Conservation (phyloP, 2,329 filamentous ascomycete species). For the Helotiales sp. region DNA sequence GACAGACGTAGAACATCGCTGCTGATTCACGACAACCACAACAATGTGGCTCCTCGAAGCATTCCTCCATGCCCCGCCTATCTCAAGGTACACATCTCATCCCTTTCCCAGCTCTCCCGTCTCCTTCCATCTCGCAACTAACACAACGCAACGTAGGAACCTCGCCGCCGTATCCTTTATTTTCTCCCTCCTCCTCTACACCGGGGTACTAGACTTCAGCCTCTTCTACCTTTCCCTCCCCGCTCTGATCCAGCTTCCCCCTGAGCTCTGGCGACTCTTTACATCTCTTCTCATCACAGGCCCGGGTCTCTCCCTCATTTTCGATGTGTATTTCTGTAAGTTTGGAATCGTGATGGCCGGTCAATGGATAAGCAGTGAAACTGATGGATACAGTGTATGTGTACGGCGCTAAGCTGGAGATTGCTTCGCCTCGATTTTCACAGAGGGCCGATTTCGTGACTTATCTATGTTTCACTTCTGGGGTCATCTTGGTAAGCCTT, state of each 20-base stretch:
- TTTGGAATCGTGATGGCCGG: constrained; percentile 16
- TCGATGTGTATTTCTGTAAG: constrained; percentile 70
- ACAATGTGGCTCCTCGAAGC: constrained; percentile 16
- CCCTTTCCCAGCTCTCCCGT: background rate
- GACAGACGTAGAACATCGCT: background rate
- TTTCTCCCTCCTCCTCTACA: constrained; percentile 17
- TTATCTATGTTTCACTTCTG: constrained; percentile 64
- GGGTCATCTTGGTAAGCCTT: constrained; percentile 63
- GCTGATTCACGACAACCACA: background rate
- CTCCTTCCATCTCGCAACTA: background rate
- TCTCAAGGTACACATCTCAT: constrained; percentile 10
- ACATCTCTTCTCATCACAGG: constrained; percentile 40
- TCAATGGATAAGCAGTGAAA: constrained; percentile 8
- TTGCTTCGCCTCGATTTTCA: constrained; percentile 60
- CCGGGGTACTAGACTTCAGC: background rate
- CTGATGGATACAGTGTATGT: constrained; percentile 56
- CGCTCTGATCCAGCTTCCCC: constrained; percentile 41
- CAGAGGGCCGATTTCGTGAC: constrained; percentile 66
- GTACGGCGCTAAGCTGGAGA: constrained; percentile 65
- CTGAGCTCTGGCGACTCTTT: constrained; percentile 39
- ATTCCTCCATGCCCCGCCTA: constrained; percentile 16
- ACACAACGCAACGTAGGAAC: constrained; percentile 2
- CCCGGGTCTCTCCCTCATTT: constrained; percentile 51
- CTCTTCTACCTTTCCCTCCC: constrained; percentile 11
- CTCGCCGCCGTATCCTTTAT: constrained; percentile 11